phyloP scores from a whole-genome alignment of 768 basidiomycete species.

The Boletales sp. region DNA sequence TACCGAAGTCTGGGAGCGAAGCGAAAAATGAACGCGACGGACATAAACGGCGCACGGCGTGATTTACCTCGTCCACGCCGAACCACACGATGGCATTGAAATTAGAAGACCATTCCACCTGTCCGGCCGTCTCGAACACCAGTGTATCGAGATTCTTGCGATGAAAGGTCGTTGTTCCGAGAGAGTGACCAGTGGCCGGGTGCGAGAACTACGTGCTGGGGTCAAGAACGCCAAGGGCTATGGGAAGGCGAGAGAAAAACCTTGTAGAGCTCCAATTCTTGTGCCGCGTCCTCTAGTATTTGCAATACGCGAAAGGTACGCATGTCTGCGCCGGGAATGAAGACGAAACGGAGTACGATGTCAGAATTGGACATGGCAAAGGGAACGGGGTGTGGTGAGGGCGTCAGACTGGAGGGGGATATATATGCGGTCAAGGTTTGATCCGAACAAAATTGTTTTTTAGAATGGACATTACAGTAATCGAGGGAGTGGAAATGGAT shows the following conservation, averaged over 20 bases:
- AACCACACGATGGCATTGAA: constrained; percentile 45
- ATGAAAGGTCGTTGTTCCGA: constrained; percentile 44
- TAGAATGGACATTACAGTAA: neutral
- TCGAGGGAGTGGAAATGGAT: neutral
- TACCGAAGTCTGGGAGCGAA: constrained; percentile 33
- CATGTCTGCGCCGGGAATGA: constrained; percentile 33
- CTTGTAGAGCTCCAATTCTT: constrained; percentile 42
- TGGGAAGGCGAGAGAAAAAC: constrained; percentile 11
- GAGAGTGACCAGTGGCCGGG: constrained; percentile 40
- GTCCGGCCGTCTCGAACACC: constrained; percentile 50
- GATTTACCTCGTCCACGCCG: constrained; percentile 43
- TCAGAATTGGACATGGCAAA: constrained; percentile 32
- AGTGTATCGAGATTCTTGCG: constrained; percentile 43
- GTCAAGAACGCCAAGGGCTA: neutral
- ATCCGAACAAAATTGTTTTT: constrained; percentile 21
- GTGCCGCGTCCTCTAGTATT: constrained; percentile 24
- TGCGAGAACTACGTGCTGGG: constrained; percentile 37
- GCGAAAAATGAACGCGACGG: neutral
- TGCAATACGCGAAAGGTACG: constrained; percentile 44
- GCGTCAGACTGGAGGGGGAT: constrained; percentile 1
- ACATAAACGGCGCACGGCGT: neutral
- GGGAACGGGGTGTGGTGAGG: neutral
- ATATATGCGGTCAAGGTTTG: constrained; percentile 17
- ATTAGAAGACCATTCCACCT: constrained; percentile 49
- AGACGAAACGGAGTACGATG: constrained; percentile 38